Percentiles rank a stretch among this genome's conserved stretches.
phyloP scores from a whole-genome alignment of 2,329 filamentous ascomycete species.

The Ascomycota sp. region DNA sequence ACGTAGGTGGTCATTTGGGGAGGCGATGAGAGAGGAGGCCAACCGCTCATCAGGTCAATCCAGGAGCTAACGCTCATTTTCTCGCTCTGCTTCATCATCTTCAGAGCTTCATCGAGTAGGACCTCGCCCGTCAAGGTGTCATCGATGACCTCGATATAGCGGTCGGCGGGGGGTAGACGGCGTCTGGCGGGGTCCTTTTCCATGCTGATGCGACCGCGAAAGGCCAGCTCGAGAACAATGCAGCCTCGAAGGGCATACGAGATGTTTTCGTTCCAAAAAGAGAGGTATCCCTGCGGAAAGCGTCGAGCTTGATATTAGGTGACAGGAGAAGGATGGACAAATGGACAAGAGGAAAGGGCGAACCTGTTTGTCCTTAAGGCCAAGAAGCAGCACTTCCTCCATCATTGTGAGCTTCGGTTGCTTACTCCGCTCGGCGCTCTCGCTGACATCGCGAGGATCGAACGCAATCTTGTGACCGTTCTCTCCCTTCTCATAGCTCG shows the following conservation, averaged over 20 bases:
- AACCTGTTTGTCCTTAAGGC: constrained; percentile 97
- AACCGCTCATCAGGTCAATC: constrained; percentile 98
- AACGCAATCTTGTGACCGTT: constrained; percentile 98
- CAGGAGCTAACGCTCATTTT: constrained; percentile 99
- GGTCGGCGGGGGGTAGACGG: constrained; percentile 78
- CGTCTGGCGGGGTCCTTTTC: constrained; percentile 83
- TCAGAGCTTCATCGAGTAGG: constrained; percentile 85
- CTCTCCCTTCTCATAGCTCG: constrained; percentile 75
- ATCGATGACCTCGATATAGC: constrained; percentile 90
- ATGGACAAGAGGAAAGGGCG: constrained; percentile 5
- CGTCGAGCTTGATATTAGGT: constrained; percentile 2
- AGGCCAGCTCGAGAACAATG: constrained; percentile 92
- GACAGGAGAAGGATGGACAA: background rate
- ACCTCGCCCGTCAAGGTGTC: constrained; percentile 93
- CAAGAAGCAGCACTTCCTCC: constrained; percentile 90
- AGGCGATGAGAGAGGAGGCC: too few species aligned
- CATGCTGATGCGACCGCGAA: constrained; percentile 92
- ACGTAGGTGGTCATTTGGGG: too few species aligned
- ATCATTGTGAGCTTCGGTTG: constrained; percentile 96
- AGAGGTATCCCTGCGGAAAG: constrained; percentile 77
- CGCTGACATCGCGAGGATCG: constrained; percentile 89
- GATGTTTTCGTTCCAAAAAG: constrained; percentile 99
- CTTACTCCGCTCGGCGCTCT: constrained; percentile 87
- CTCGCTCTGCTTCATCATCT: constrained; percentile 99
- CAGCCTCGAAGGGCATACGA: constrained; percentile 92